A percentile compares a stretch with the other conserved stretches of the same genome.
Evolutionary conservation across 139 green algal species (phyloP).

Genomic region (Eudorina sp.): DNA sequence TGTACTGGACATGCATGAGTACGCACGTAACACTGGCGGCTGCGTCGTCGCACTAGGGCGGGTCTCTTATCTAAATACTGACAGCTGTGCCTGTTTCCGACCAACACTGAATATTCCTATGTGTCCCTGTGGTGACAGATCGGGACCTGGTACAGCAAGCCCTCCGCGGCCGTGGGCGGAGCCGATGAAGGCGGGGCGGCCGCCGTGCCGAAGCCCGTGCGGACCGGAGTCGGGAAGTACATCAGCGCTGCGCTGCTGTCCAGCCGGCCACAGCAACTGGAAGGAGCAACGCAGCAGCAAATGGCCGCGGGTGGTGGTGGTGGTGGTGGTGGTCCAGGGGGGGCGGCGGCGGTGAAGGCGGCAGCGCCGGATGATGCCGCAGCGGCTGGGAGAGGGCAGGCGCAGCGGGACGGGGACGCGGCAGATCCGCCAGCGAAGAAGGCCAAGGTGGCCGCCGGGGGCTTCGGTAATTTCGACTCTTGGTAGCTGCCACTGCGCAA

Average conservation of each 20-base stretch:
- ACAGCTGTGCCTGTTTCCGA: too few relatives aligned
- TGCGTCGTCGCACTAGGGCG: too few relatives aligned
- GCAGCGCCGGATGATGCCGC: not conserved
- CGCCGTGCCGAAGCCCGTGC: not conserved
- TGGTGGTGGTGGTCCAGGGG: not conserved
- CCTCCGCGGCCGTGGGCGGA: not conserved
- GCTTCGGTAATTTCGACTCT: slow-evolving; percentile 81
- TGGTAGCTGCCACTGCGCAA: slow-evolving; percentile 76
- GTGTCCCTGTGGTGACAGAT: slow-evolving; percentile 52
- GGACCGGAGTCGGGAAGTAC: slow-evolving; percentile 78
- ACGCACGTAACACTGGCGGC: too few relatives aligned
- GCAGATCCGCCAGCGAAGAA: slow-evolving; percentile 69
- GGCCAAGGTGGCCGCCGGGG: slow-evolving; percentile 52
- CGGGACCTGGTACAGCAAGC: slow-evolving; percentile 68
- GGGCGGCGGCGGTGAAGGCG: not conserved
- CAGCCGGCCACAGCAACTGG: not conserved
- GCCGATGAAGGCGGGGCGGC: not conserved
- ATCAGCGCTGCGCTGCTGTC: slow-evolving; percentile 46
- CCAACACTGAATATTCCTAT: too few relatives aligned
- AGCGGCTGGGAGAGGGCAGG: not conserved
- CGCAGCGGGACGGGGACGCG: not conserved
- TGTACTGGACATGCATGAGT: too few relatives aligned
- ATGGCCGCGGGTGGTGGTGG: slow-evolving; percentile 6
- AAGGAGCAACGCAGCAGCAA: not conserved
- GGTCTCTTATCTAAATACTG: too few relatives aligned